Conservation (phyloP, 148 eudicot genomes). For the Vaccinium darrowii region DNA sequence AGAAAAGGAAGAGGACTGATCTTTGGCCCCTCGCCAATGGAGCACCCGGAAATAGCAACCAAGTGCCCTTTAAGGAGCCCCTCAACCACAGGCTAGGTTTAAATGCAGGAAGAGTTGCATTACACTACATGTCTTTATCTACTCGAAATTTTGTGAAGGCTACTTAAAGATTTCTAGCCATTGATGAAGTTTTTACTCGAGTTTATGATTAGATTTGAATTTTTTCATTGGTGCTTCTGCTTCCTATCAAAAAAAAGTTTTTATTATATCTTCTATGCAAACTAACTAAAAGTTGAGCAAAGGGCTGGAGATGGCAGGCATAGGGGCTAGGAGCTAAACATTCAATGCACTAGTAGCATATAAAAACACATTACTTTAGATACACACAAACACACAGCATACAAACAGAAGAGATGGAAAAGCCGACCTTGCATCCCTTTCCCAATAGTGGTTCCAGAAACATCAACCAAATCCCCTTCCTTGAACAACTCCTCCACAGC, state of each 20-base stretch:
- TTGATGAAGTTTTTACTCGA: not conserved
- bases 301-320: not conserved
- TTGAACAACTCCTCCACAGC: conserved; percentile 64
- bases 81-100: not conserved
- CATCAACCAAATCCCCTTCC: conserved; percentile 90
- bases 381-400: not conserved
- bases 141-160: no score
- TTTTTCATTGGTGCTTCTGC: not conserved
- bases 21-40: not conserved
- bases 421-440: conserved; percentile 79
- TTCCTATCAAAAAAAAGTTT: not conserved
- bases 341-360: not conserved
- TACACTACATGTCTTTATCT: not conserved
- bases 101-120: not conserved
- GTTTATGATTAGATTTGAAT: not conserved
- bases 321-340: not conserved
- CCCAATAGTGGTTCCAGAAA: conserved; percentile 87
- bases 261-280: not conserved
- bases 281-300: not conserved
- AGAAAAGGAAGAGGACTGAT: not conserved
- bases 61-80: not conserved
- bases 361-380: not conserved
- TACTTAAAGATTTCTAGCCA: no score
- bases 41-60: not conserved
- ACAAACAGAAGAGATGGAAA: not conserved